Conservation (phyloP, 2,329 filamentous ascomycete species). For the Parafenestella ontariensis region DNA sequence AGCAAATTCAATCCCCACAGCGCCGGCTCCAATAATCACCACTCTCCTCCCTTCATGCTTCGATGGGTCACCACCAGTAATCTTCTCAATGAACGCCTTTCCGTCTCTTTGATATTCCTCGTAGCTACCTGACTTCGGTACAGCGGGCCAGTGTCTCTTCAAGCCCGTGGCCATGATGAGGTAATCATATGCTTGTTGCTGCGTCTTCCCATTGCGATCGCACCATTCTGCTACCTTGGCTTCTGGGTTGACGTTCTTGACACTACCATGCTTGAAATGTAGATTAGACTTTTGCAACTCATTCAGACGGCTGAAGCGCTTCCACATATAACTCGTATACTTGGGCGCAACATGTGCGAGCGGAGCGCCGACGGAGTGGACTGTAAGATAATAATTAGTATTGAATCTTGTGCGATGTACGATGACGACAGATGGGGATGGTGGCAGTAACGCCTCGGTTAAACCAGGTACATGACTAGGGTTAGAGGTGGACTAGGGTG, state of each 20-base stretch:
- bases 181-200: constrained; percentile 69
- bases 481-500: background rate
- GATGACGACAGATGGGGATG: constrained; percentile 10
- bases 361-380: constrained; percentile 78
- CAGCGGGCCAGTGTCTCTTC: constrained; percentile 73
- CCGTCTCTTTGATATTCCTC: constrained; percentile 70
- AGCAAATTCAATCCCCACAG: constrained; percentile 83
- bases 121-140: constrained; percentile 69
- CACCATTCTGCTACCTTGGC: constrained; percentile 66
- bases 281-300: constrained; percentile 70
- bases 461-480: constrained; percentile 12
- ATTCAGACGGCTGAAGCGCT: constrained; percentile 70
- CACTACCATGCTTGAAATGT: constrained; percentile 69
- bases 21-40: constrained; percentile 78
- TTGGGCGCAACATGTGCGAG: constrained; percentile 70
- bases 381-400: constrained; percentile 53
- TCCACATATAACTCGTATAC: constrained; percentile 74
- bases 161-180: constrained; percentile 76
- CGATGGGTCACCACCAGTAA: constrained; percentile 37
- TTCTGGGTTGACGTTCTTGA: constrained; percentile 66
- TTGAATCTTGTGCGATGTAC: constrained; percentile 5
- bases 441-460: constrained; percentile 23
- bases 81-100: constrained; percentile 63
- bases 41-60: constrained; percentile 57
- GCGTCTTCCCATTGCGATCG: constrained; percentile 57